phyloP scores from a whole-genome alignment of 1,139 yeast species.

The Lizanozyma gosingica region DNA sequence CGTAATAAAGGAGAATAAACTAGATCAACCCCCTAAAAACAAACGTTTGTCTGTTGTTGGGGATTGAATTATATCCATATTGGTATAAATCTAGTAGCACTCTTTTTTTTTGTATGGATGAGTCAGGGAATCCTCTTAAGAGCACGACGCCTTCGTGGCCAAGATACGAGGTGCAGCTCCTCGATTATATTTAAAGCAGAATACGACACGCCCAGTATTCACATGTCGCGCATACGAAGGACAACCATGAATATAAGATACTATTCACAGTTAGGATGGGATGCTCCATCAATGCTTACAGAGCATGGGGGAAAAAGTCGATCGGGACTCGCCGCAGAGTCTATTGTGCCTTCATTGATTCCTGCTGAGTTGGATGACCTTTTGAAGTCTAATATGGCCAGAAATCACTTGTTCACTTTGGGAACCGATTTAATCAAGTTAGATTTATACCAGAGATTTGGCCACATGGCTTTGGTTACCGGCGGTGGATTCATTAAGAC shows the following conservation, averaged over 20 bases:
- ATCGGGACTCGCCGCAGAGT: too few relatives aligned
- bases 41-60: too few relatives aligned
- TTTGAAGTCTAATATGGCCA: slow-evolving; percentile 20
- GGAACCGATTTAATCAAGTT: slow-evolving; percentile 31
- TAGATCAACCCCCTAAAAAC: too few relatives aligned
- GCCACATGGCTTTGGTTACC: slow-evolving; percentile 19
- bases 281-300: too few relatives aligned
- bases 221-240: too few relatives aligned
- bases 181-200: background rate
- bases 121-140: background rate
- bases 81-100: too few relatives aligned
- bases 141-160: background rate
- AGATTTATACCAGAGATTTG: slow-evolving; percentile 26
- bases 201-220: too few relatives aligned
- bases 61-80: too few relatives aligned
- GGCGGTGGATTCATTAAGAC: slow-evolving; percentile 31
- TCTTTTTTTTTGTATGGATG: too few relatives aligned
- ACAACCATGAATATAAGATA: too few relatives aligned
- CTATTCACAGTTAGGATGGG: too few relatives aligned
- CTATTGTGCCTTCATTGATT: background rate
- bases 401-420: slow-evolving; percentile 24
- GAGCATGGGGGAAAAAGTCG: too few relatives aligned
- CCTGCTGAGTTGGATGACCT: slow-evolving; percentile 7
- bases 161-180: background rate
- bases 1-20: background rate